Evolutionary conservation across 139 green algal species (phyloP).

Genomic region (Trebouxia sp.): DNA sequence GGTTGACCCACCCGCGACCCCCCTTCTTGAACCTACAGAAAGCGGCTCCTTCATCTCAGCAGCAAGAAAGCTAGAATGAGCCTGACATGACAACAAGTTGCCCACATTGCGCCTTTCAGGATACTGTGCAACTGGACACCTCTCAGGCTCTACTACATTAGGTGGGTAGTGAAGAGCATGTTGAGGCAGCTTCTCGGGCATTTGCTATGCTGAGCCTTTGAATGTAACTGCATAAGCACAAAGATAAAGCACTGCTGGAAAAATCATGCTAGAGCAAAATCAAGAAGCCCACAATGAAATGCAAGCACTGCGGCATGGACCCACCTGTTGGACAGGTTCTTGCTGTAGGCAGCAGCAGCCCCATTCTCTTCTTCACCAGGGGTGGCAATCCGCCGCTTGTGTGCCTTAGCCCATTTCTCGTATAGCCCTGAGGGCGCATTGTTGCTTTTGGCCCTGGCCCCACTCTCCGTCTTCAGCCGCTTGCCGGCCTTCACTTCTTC

Average conservation of each 20-base stretch:
- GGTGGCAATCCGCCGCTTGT: conserved; percentile 55
- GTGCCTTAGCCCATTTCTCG: conserved; percentile 68
- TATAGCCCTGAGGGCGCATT: conserved; percentile 59
- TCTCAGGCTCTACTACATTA: background rate
- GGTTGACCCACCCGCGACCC: conserved; percentile 59
- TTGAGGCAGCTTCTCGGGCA: background rate
- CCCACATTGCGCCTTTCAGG: background rate
- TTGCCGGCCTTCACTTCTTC: conserved; percentile 52
- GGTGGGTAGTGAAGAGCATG: background rate
- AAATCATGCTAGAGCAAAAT: background rate
- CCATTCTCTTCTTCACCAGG: conserved; percentile 31
- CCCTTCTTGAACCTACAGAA: conserved; percentile 54
- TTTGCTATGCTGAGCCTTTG: background rate
- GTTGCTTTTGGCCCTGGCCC: conserved; percentile 33
- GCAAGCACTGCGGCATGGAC: background rate
- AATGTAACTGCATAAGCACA: background rate
- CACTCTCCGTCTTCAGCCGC: conserved; percentile 39
- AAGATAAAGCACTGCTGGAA: background rate
- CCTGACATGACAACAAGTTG: background rate
- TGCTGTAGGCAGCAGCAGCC: background rate
- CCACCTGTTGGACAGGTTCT: conserved; percentile 33
- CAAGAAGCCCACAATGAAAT: background rate
- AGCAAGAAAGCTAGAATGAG: background rate
- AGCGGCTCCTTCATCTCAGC: background rate
- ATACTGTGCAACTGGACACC: background rate